Evolutionary conservation across 495 filamentous ascomycete genomes (phyloP).

Genomic region (Cercophora newfieldiana): DNA sequence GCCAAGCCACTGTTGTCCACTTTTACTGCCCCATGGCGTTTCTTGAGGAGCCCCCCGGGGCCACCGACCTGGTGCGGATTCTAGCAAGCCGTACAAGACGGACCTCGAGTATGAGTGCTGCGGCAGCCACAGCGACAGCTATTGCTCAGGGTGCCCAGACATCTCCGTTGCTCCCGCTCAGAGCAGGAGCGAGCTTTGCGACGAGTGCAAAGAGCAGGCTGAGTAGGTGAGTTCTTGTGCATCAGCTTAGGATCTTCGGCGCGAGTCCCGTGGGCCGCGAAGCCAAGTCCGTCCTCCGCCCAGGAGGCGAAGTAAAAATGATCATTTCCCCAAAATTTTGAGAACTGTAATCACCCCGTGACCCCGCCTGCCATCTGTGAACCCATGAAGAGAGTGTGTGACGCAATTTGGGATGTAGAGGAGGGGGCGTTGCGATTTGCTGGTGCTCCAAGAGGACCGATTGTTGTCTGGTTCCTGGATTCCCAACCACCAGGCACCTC

Average conservation of each 20-base stretch:
- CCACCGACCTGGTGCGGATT: not conserved
- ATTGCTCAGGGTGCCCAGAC: not conserved
- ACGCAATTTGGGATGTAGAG: too few relatives aligned
- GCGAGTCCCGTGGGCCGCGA: not conserved
- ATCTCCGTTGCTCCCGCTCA: not conserved
- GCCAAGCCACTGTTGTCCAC: not conserved
- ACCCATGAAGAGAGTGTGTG: too few relatives aligned
- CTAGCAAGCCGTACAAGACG: not conserved
- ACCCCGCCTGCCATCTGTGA: too few relatives aligned
- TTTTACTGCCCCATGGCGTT: not conserved
- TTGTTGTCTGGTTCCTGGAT: too few relatives aligned
- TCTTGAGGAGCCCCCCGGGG: not conserved
- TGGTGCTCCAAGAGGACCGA: too few relatives aligned
- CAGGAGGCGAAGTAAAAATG: too few relatives aligned
- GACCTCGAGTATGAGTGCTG: not conserved
- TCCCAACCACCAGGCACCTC: too few relatives aligned
- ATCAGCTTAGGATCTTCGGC: not conserved
- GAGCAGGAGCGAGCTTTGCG: not conserved
- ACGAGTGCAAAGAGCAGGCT: not conserved
- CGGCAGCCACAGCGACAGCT: not conserved
- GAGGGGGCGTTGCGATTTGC: too few relatives aligned
- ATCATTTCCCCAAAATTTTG: too few relatives aligned
- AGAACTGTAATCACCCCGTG: too few relatives aligned
- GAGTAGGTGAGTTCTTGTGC: not conserved
- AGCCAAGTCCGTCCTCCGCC: too few relatives aligned